Percentiles rank a stretch among this genome's conserved stretches.
phyloP scores from a whole-genome alignment of 1,284 basidiomycete genomes.

The Limonomyces culmigenus region DNA sequence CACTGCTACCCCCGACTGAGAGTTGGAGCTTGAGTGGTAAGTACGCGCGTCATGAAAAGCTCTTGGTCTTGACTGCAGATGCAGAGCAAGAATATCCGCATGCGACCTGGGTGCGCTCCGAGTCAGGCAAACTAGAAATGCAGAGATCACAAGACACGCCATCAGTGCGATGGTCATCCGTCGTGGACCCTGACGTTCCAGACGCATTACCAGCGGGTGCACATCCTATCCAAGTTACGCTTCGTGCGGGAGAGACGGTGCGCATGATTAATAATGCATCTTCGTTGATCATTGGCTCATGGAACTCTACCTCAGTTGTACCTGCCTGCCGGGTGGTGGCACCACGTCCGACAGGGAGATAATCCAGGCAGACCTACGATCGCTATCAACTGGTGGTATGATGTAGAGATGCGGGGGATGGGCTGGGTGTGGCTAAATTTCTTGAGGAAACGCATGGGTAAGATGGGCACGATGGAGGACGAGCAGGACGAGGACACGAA shows the following conservation, averaged over 20 bases:
- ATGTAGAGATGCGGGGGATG: conserved; percentile 54
- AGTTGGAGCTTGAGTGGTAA: conserved; percentile 68
- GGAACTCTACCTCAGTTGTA: conserved; percentile 29
- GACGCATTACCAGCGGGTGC: conserved; percentile 29
- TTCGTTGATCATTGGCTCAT: neutral
- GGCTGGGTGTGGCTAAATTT: conserved; percentile 51
- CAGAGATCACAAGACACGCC: conserved; percentile 20
- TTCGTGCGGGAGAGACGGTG: conserved; percentile 55
- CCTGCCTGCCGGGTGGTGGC: conserved; percentile 85
- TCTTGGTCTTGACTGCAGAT: conserved; percentile 5
- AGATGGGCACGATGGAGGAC: conserved; percentile 21
- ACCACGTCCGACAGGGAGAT: conserved; percentile 53
- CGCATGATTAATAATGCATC: neutral
- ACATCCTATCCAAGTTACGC: conserved; percentile 45
- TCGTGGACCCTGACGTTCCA: conserved; percentile 33
- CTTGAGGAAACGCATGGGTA: too few relatives aligned
- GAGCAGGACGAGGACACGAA: conserved; percentile 11
- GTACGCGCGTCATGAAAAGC: conserved; percentile 7
- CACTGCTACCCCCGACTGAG: conserved; percentile 73
- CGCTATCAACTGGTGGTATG: conserved; percentile 85
- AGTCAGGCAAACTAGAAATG: conserved; percentile 17
- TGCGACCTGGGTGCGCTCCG: conserved; percentile 37
- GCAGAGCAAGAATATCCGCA: conserved; percentile 55
- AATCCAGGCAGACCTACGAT: conserved; percentile 35
- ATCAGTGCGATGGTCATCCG: conserved; percentile 58